Base-by-base conservation (phyloP, 176 grass and related monocot genomes). In the Cocos nucifera region DNA sequence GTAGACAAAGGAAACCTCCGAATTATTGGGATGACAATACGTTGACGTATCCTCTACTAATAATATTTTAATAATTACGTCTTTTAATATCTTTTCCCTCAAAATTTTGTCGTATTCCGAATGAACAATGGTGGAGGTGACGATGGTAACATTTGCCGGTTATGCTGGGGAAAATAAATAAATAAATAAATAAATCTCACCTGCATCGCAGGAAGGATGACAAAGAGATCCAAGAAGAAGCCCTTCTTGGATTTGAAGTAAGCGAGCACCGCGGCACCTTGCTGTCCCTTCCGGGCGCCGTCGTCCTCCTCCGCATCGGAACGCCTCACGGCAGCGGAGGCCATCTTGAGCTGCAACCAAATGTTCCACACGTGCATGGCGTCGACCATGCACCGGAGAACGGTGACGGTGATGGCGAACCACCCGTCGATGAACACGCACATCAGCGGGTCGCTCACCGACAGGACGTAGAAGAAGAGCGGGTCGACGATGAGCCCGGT, bases 381-480 rank as follows among this genome's bases (percentile, higher is more conserved):
- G 79, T 97, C 92, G 17, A 91, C 75, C 65, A 82, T 87, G 81
- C 78, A 91, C 17, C 92, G 86, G 9, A 97, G 77, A 49, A 23
- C 78, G 28, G 92, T 97, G 50, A 97, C 92, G 2, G 86, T 65
- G 30, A 83, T 74, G 55, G 80, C 78, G 30, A 97, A 80, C 92
- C 92, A 97, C 28, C 87, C 87, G 69, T 97, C 92, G 58, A 97
- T 55, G 84, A 97, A 97, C 56, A 97, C 55, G 69, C 92, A 91
- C 80, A 85, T 90, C 61, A 85, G 72, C n/a, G 87, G 69, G 12
- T 77, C 73, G 75, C 92, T 97, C 14, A 97, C 1, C 1, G 87
- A 97, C 39, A 91, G 64, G 9, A 87, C 60, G 73, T 97, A 97
- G 7, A 97, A 75, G 79, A 91, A 97, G 55, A 97, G 76, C 17